Percentiles rank a stretch among this genome's conserved stretches.
Conservation (phyloP, 768 basidiomycete species). For the Psilocybe cyanescens region DNA sequence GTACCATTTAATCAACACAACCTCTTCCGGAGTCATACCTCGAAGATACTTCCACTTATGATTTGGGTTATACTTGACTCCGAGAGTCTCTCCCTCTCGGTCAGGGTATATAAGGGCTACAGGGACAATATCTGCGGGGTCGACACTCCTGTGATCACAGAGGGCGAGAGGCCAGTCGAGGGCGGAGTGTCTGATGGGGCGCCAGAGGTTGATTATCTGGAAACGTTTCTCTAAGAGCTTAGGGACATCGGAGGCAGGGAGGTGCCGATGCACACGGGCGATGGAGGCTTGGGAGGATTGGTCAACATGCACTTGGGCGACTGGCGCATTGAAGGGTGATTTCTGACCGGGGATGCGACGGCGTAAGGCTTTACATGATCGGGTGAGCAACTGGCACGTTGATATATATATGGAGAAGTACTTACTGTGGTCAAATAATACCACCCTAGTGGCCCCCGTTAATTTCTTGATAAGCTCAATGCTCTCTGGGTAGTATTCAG, state of each 20-base stretch:
- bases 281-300: constrained; percentile 49
- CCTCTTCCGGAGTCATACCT: constrained; percentile 51
- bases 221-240: constrained; percentile 50
- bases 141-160: constrained; percentile 54
- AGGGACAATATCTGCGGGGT: constrained; percentile 44
- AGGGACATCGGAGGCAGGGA: constrained; percentile 48
- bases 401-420: background rate
- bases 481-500: constrained; percentile 66
- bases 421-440: constrained; percentile 67
- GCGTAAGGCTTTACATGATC: constrained; percentile 45
- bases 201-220: constrained; percentile 66
- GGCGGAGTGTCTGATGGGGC: constrained; percentile 52
- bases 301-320: constrained; percentile 51
- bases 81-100: constrained; percentile 53
- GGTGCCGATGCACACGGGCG: constrained; percentile 52
- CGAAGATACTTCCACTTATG: constrained; percentile 55
- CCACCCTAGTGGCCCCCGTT: constrained; percentile 62
- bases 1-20: constrained; percentile 56
- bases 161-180: constrained; percentile 54
- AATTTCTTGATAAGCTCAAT: constrained; percentile 58
- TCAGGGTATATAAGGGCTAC: constrained; percentile 50
- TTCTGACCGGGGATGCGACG: constrained; percentile 41
- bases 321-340: constrained; percentile 41
- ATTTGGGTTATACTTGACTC: constrained; percentile 47
- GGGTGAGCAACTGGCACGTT: background rate